Conservation (phyloP, 805 yeast species). For the Tetrapisispora iriomotensis region DNA sequence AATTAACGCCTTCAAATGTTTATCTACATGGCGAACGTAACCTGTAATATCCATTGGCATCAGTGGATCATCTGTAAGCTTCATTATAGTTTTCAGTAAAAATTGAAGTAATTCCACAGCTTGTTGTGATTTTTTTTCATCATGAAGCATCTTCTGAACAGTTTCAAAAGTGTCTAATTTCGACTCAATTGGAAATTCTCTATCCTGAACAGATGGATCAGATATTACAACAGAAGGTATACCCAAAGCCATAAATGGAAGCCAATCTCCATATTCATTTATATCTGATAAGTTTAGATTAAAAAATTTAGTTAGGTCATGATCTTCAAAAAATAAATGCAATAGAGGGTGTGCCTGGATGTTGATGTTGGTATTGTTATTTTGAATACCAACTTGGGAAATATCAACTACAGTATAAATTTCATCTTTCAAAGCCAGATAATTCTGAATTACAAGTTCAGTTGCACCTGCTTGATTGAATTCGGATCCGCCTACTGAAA, state of each 20-base stretch:
- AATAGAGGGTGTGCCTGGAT: constrained; percentile 56
- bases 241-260: constrained; percentile 55
- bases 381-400: constrained; percentile 30
- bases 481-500: constrained; percentile 70
- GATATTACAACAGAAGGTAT: constrained; percentile 28
- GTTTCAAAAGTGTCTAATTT: constrained; percentile 56
- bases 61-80: constrained; percentile 61
- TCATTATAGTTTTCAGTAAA: constrained; percentile 40
- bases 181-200: constrained; percentile 49
- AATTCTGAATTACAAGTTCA: constrained; percentile 53
- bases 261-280: constrained; percentile 44
- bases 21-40: constrained; percentile 36
- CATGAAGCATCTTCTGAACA: constrained; percentile 32
- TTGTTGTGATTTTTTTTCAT: constrained; percentile 40
- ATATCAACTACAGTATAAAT: constrained; percentile 67
- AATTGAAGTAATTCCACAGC: constrained; percentile 49
- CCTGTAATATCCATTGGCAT: constrained; percentile 53
- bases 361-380: constrained; percentile 38
- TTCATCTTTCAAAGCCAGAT: constrained; percentile 42
- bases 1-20: constrained; percentile 38
- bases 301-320: constrained; percentile 8
- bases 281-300: constrained; percentile 15
- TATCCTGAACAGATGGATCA: constrained; percentile 8
- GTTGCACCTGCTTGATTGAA: constrained; percentile 75
- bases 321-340: constrained; percentile 34